These are phyloP conservation scores for Dictyostelium intermedium DNA, from an alignment of 78 protist species.

Conservation along the genomic window DNA sequence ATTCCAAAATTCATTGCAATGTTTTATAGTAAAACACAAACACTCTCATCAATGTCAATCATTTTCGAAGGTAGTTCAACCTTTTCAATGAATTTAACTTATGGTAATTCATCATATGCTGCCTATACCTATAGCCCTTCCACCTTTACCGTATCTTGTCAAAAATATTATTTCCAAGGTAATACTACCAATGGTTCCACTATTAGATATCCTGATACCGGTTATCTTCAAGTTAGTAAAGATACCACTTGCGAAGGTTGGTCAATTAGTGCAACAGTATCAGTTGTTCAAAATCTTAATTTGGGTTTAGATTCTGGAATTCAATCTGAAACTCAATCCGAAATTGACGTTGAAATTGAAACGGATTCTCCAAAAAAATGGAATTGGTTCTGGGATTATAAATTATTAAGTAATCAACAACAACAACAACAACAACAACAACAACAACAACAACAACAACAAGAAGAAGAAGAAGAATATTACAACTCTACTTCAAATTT, in stretches of 20 bases:
- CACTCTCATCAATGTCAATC: not conserved
- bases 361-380: not conserved
- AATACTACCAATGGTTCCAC: not conserved
- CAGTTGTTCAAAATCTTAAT: not conserved
- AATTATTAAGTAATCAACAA: not conserved
- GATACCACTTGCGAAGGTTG: not conserved
- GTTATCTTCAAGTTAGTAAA: constrained; percentile 4
- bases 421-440: not conserved
- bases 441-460: not conserved
- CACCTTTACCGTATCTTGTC: not conserved
- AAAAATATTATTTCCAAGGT: constrained; percentile 1
- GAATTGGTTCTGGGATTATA: not conserved
- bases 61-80: not conserved
- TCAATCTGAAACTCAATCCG: not conserved
- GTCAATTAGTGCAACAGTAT: not conserved
- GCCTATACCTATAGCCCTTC: not conserved
- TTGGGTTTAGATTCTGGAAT: not conserved
- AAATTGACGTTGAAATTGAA: not conserved
- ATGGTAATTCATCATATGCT: not conserved
- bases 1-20: not conserved
- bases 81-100: not conserved
- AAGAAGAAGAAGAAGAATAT: not conserved
- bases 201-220: constrained; percentile 33
- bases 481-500: not conserved
- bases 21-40: not conserved